Evolutionary conservation across 179 eudicot genomes (phyloP).

Genomic region (Nepenthes alata): DNA sequence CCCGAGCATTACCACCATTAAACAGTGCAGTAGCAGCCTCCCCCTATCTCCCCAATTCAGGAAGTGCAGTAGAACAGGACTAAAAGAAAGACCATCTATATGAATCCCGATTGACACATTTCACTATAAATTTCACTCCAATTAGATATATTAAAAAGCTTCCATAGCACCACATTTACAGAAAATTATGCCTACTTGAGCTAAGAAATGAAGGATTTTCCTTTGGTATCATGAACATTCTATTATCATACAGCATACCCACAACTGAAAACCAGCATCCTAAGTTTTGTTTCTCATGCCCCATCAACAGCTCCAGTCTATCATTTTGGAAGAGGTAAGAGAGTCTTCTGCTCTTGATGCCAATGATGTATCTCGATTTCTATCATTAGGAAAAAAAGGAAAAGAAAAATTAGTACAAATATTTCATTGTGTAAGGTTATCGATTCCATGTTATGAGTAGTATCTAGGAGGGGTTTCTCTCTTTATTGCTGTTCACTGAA

Average conservation of each 20-base stretch:
- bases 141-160: no score
- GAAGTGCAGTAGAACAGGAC: no score
- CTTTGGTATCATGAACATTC: no score
- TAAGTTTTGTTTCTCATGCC: not conserved
- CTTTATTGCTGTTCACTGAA: slow-evolving; percentile 20
- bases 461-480: slow-evolving; percentile 22
- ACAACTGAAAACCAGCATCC: not conserved
- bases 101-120: no score
- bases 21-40: no score
- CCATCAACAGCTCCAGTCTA: not conserved
- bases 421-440: slow-evolving; percentile 22
- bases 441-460: slow-evolving; percentile 29
- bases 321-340: not conserved
- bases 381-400: slow-evolving; percentile 15
- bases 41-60: no score
- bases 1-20: no score
- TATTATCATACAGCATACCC: not conserved
- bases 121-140: no score
- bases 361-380: not conserved
- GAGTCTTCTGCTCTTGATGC: not conserved
- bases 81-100: no score
- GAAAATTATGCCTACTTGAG: no score
- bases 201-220: no score
- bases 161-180: no score
- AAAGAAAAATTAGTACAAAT: slow-evolving; percentile 5